Evolutionary conservation across 2,329 filamentous ascomycete genomes (phyloP).

Genomic region (Didymella glomerata): DNA sequence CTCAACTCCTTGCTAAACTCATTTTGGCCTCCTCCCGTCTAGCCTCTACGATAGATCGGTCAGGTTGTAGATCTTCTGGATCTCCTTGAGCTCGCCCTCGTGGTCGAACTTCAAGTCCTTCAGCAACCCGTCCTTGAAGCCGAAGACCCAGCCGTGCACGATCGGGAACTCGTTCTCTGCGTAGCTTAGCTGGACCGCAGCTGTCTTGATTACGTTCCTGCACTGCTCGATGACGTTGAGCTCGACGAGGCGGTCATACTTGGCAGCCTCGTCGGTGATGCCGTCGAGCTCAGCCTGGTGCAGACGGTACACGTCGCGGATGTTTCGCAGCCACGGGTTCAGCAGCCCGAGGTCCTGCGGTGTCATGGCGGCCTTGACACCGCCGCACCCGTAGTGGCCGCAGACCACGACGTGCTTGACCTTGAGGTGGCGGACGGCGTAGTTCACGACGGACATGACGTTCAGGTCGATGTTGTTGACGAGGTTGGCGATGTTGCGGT

Average conservation of each 20-base stretch:
- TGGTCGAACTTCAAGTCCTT: conserved; percentile 72
- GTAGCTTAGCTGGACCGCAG: conserved; percentile 67
- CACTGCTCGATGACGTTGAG: conserved; percentile 52
- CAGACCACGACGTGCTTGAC: conserved; percentile 76
- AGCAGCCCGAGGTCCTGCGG: conserved; percentile 74
- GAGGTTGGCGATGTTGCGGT: conserved; percentile 50
- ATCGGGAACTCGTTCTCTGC: conserved; percentile 70
- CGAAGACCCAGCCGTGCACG: conserved; percentile 79
- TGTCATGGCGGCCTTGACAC: conserved; percentile 69
- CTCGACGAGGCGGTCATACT: conserved; percentile 50
- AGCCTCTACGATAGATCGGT: conserved; percentile 27
- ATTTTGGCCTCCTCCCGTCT: not conserved
- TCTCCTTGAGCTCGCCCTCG: conserved; percentile 62
- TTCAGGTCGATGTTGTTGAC: conserved; percentile 53
- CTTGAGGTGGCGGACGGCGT: conserved; percentile 53
- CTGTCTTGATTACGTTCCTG: conserved; percentile 54
- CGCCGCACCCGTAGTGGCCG: conserved; percentile 73
- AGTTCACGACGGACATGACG: conserved; percentile 53
- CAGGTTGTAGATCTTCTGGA: conserved; percentile 71
- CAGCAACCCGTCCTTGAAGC: conserved; percentile 71
- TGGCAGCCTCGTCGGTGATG: conserved; percentile 37
- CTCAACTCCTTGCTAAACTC: conserved; percentile 17
- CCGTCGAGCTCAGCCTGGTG: conserved; percentile 73
- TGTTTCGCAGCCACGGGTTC: conserved; percentile 78
- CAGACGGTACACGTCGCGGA: conserved; percentile 76